These are phyloP conservation scores for Tuber microsphaerosporum DNA, from an alignment of 495 filamentous ascomycete genomes.

Conservation along the genomic window DNA sequence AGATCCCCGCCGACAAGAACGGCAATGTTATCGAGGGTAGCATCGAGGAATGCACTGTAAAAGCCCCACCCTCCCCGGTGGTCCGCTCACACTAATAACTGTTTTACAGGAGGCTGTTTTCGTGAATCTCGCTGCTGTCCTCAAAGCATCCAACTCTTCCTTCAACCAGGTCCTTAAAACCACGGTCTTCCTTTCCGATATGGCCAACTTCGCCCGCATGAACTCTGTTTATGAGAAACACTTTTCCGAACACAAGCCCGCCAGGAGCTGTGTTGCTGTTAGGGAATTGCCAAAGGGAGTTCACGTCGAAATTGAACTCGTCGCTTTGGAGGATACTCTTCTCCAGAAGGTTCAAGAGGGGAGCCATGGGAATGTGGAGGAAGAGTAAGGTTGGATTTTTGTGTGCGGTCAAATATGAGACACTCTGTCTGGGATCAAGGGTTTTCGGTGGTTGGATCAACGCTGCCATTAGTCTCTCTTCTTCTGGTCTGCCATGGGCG, in stretches of 20 bases:
- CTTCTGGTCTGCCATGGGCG: neutral
- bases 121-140: constrained; percentile 59
- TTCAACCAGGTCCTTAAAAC: constrained; percentile 63
- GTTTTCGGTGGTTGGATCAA: neutral
- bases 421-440: neutral
- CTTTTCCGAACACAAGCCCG: constrained; percentile 67
- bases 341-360: constrained; percentile 7
- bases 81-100: constrained; percentile 2
- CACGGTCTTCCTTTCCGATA: constrained; percentile 61
- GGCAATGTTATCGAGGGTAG: constrained; percentile 68
- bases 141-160: constrained; percentile 56
- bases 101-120: constrained; percentile 40
- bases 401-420: neutral
- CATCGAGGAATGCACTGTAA: constrained; percentile 54
- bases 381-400: neutral
- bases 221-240: constrained; percentile 82
- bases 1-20: constrained; percentile 71
- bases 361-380: neutral
- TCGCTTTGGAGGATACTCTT: constrained; percentile 51
- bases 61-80: constrained; percentile 34
- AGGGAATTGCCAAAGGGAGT: constrained; percentile 84
- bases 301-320: constrained; percentile 82
- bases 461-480: neutral
- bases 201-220: constrained; percentile 69
- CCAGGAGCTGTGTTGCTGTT: constrained; percentile 86